Evolutionary conservation across 805 yeast species (phyloP).

Genomic region (Ogataea naganishii): DNA sequence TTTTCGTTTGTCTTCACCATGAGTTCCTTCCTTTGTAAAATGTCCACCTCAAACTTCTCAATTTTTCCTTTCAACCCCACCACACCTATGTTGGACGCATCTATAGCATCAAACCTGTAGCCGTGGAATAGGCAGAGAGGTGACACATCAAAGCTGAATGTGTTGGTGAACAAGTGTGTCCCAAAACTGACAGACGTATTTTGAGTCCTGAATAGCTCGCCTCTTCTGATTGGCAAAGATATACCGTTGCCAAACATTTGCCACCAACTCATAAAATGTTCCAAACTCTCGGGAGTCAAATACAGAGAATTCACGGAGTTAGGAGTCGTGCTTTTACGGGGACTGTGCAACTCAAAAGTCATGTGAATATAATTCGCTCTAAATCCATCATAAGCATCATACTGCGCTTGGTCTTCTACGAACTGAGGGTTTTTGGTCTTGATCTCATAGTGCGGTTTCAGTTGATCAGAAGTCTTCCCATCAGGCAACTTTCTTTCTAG

Average conservation of each 20-base stretch:
- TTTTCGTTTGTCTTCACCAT: slow-evolving; percentile 38
- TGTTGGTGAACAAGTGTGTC: slow-evolving; percentile 61
- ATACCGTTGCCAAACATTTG: slow-evolving; percentile 65
- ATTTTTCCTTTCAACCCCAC: slow-evolving; percentile 65
- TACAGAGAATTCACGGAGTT: slow-evolving; percentile 55
- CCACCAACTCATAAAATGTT: slow-evolving; percentile 78
- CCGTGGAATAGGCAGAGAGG: slow-evolving; percentile 70
- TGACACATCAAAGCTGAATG: slow-evolving; percentile 62
- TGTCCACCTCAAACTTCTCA: slow-evolving; percentile 44
- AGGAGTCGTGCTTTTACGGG: slow-evolving; percentile 11
- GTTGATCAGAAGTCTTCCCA: slow-evolving; percentile 30
- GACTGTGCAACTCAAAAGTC: slow-evolving; percentile 44
- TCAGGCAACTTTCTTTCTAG: slow-evolving; percentile 37
- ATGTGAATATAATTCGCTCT: slow-evolving; percentile 73
- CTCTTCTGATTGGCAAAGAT: slow-evolving; percentile 70
- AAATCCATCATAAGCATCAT: slow-evolving; percentile 75
- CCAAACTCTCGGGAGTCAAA: slow-evolving; percentile 56
- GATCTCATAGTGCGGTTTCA: slow-evolving; percentile 50
- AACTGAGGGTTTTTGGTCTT: slow-evolving; percentile 42
- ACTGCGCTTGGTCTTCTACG: slow-evolving; percentile 34
- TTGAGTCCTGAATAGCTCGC: slow-evolving; percentile 53
- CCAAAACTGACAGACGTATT: slow-evolving; percentile 62
- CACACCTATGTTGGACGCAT: slow-evolving; percentile 32
- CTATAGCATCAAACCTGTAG: slow-evolving; percentile 40
- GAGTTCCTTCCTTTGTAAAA: slow-evolving; percentile 52